Evolutionary conservation across 768 basidiomycete genomes (phyloP).

Genomic region (Megacollybia marginata): DNA sequence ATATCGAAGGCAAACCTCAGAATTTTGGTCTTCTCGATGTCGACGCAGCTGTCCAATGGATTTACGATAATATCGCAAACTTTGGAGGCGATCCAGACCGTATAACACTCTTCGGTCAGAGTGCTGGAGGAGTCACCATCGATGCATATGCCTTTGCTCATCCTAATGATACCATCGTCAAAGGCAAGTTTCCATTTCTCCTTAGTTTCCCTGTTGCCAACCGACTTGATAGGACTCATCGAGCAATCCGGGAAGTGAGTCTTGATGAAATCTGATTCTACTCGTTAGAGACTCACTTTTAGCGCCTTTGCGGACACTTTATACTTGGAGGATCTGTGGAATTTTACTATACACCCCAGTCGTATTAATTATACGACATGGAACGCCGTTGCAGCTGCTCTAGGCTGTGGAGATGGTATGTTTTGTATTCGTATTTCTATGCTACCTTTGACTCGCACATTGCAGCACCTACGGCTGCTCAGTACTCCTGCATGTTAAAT

Average conservation of each 20-base stretch:
- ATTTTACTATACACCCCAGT: conserved; percentile 8
- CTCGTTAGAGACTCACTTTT: neutral
- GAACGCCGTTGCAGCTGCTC: conserved; percentile 21
- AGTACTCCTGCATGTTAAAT: neutral
- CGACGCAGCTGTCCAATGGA: conserved; percentile 38
- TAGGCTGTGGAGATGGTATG: conserved; percentile 24
- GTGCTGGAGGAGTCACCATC: conserved; percentile 26
- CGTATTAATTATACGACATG: conserved; percentile 12
- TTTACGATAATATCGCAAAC: conserved; percentile 36
- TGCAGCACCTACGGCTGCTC: conserved; percentile 1
- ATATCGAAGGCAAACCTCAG: conserved; percentile 14
- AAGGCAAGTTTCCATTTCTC: conserved; percentile 9
- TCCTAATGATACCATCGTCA: conserved; percentile 23
- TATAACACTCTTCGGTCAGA: conserved; percentile 30
- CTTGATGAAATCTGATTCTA: conserved; percentile 17
- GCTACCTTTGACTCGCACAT: neutral
- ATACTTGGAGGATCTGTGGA: neutral
- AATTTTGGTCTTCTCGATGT: conserved; percentile 33
- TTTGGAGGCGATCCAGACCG: conserved; percentile 14
- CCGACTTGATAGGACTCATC: conserved; percentile 8
- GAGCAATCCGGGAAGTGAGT: conserved; percentile 28
- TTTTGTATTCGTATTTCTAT: conserved; percentile 9
- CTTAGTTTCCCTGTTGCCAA: neutral
- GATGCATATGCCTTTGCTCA: conserved; percentile 28
- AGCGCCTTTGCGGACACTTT: neutral